These are phyloP conservation scores for Prunus persica DNA, from an alignment of 306 rosid genomes.

Conservation along the genomic window Prunus_persica_NCBIv2 NC_034016.1:20262001-20262500, in stretches of 20 bases:
- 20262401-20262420: slow-evolving; percentile 55
- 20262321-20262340: slow-evolving; percentile 46
- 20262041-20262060: slow-evolving; percentile 8
- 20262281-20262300: slow-evolving; percentile 46
- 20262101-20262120: slow-evolving; percentile 37
- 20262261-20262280: slow-evolving; percentile 53
- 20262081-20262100: slow-evolving; percentile 18
- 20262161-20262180: slow-evolving; percentile 28
- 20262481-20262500: slow-evolving; percentile 62
- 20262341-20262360: slow-evolving; percentile 25
- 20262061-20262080: neutral
- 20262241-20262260: slow-evolving; percentile 47
- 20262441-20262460: slow-evolving; percentile 44
- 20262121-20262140: slow-evolving; percentile 30
- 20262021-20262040: slow-evolving; percentile 8
- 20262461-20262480: slow-evolving; percentile 24
- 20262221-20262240: slow-evolving; percentile 46
- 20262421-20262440: slow-evolving; percentile 53
- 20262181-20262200: slow-evolving; percentile 21
- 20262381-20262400: slow-evolving; percentile 50
- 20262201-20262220: slow-evolving; percentile 46
- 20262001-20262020: slow-evolving; percentile 3
- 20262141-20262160: slow-evolving; percentile 38
- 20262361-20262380: slow-evolving; percentile 58
- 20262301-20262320: slow-evolving; percentile 41